Evolutionary conservation across 1,139 yeast species (phyloP).

Genomic region (Geotrichum europaeum): DNA sequence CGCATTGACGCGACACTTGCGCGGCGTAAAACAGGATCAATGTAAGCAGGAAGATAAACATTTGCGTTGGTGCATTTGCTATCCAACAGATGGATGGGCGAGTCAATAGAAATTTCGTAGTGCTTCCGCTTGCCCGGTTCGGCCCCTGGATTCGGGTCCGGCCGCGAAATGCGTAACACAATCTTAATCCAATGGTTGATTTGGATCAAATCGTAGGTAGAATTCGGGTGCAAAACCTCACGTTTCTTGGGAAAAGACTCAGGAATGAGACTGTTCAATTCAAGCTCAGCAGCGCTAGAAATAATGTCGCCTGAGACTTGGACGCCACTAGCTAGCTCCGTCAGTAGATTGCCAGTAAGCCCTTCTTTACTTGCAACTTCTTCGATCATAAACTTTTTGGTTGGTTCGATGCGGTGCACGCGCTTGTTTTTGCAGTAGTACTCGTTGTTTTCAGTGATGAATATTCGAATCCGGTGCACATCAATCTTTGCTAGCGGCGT

Average conservation of each 20-base stretch:
- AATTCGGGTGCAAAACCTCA: slow-evolving; percentile 69
- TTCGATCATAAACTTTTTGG: slow-evolving; percentile 66
- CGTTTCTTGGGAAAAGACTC: slow-evolving; percentile 43
- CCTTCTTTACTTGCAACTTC: slow-evolving; percentile 71
- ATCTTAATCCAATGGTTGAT: slow-evolving; percentile 93
- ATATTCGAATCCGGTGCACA: slow-evolving; percentile 77
- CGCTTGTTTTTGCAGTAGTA: slow-evolving; percentile 79
- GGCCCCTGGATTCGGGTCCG: slow-evolving; percentile 41
- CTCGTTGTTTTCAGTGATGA: slow-evolving; percentile 81
- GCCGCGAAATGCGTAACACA: slow-evolving; percentile 66
- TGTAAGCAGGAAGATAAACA: slow-evolving; percentile 38
- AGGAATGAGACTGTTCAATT: slow-evolving; percentile 79
- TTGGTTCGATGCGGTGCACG: slow-evolving; percentile 89
- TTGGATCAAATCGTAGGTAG: slow-evolving; percentile 69
- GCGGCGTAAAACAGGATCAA: slow-evolving; percentile 19
- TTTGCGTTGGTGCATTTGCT: slow-evolving; percentile 37
- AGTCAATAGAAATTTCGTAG: slow-evolving; percentile 85
- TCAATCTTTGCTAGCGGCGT: slow-evolving; percentile 85
- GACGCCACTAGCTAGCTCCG: slow-evolving; percentile 36
- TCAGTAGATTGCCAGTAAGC: slow-evolving; percentile 34
- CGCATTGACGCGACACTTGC: slow-evolving; percentile 9
- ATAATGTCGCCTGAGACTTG: slow-evolving; percentile 29
- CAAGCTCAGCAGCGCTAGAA: slow-evolving; percentile 58
- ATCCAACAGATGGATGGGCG: slow-evolving; percentile 75
- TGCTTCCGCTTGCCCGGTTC: slow-evolving; percentile 57